phyloP scores from a whole-genome alignment of 208 protist genomes.

The Phytomonas serpens region DNA sequence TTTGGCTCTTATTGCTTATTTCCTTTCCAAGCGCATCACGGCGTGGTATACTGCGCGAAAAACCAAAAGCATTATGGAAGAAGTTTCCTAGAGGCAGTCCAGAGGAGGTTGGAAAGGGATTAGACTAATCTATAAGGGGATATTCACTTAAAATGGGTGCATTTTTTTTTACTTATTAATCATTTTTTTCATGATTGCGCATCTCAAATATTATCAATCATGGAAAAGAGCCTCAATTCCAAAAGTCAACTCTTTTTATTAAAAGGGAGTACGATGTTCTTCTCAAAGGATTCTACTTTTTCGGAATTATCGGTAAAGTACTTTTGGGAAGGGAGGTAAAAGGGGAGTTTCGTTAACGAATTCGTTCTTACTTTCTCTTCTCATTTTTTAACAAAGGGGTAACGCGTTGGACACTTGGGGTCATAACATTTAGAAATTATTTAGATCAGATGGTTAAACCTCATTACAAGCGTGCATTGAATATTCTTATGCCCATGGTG shows the following conservation, averaged over 20 bases:
- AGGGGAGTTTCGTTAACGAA: neutral
- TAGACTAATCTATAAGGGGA: slow-evolving; percentile 11
- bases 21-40: slow-evolving; percentile 21
- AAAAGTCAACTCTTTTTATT: neutral
- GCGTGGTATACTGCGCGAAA: slow-evolving; percentile 15
- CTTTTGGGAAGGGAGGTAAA: neutral
- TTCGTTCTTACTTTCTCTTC: slow-evolving; percentile 1
- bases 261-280: neutral
- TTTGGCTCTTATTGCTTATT: slow-evolving; percentile 29
- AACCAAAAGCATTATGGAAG: slow-evolving; percentile 11
- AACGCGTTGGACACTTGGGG: neutral
- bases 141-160: neutral
- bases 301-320: neutral
- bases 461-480: neutral
- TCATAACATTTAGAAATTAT: neutral
- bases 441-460: neutral
- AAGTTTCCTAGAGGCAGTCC: slow-evolving; percentile 3
- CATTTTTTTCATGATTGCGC: neutral
- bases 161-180: slow-evolving; percentile 1
- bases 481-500: slow-evolving; percentile 28
- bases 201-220: neutral
- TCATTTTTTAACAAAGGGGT: neutral
- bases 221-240: neutral
- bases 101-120: neutral
- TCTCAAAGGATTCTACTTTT: neutral